Conservation (phyloP, 2,329 filamentous ascomycete genomes). For the Trichoderma breve region DNA sequence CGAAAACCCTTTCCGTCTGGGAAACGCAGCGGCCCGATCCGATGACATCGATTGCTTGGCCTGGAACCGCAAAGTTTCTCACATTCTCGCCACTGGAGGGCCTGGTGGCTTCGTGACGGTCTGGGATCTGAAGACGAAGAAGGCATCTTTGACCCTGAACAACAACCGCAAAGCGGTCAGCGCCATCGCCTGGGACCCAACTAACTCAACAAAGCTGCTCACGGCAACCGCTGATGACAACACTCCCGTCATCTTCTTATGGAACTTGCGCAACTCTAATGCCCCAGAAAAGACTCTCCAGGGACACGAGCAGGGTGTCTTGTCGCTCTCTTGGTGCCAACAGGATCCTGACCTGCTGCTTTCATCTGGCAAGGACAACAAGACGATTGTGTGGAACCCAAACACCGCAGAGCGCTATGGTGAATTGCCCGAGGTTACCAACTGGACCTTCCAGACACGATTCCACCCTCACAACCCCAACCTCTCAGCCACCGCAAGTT, state of each 20-base stretch:
- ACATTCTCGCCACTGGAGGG: slow-evolving; percentile 93
- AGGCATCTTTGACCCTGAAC: slow-evolving; percentile 93
- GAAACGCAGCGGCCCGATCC: slow-evolving; percentile 80
- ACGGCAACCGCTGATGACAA: slow-evolving; percentile 90
- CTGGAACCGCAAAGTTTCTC: slow-evolving; percentile 97
- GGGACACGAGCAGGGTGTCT: slow-evolving; percentile 90
- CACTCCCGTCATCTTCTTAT: slow-evolving; percentile 82
- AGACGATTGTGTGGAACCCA: slow-evolving; percentile 94
- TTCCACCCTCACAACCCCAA: slow-evolving; percentile 94
- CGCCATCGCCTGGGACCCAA: slow-evolving; percentile 95
- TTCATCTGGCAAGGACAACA: slow-evolving; percentile 95
- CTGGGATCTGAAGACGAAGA: slow-evolving; percentile 98
- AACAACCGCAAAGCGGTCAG: slow-evolving; percentile 93
- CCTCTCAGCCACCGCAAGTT: slow-evolving; percentile 90
- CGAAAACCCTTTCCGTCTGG: slow-evolving; percentile 81
- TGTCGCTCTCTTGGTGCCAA: slow-evolving; percentile 92
- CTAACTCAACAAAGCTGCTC: slow-evolving; percentile 88
- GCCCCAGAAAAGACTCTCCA: slow-evolving; percentile 84
- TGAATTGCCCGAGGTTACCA: slow-evolving; percentile 96
- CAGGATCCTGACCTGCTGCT: slow-evolving; percentile 87
- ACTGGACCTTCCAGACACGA: slow-evolving; percentile 95
- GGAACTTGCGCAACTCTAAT: slow-evolving; percentile 95
- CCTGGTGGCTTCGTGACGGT: slow-evolving; percentile 94
- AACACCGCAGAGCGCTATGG: slow-evolving; percentile 84
- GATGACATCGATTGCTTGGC: slow-evolving; percentile 96